These are phyloP conservation scores for Camellia japonica DNA, from an alignment of 148 eudicot species.

Conservation along the genomic window DNA sequence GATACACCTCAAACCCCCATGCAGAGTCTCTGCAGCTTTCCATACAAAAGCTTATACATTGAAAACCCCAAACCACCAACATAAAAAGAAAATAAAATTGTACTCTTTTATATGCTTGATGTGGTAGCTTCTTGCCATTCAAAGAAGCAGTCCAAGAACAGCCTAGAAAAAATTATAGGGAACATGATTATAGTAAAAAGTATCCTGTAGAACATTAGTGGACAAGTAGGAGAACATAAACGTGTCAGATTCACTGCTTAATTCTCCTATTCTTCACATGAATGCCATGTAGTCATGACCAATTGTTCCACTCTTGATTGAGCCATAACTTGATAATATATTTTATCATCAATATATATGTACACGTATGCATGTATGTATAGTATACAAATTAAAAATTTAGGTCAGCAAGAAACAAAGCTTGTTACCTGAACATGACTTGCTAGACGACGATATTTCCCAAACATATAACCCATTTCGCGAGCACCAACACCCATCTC, in stretches of 20 bases:
- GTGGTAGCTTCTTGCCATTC: not conserved
- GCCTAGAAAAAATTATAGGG: not conserved
- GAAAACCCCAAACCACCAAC: too few relatives aligned
- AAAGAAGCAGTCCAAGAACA: not conserved
- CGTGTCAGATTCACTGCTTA: not conserved
- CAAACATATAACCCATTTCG: constrained; percentile 95
- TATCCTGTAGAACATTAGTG: not conserved
- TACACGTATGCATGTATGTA: too few relatives aligned
- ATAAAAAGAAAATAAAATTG: too few relatives aligned
- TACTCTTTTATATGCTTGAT: not conserved
- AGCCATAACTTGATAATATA: not conserved
- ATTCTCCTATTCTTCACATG: not conserved
- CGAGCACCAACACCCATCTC: constrained; percentile 98
- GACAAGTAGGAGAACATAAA: not conserved
- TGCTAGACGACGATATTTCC: constrained; percentile 90
- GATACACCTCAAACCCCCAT: too few relatives aligned
- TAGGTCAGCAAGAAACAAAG: constrained; percentile 9
- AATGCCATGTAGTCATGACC: not conserved
- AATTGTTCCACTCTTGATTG: not conserved
- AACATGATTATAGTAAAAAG: not conserved
- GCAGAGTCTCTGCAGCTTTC: too few relatives aligned
- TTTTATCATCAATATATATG: not conserved
- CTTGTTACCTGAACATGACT: constrained; percentile 82
- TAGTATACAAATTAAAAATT: not conserved
- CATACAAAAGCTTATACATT: too few relatives aligned